Percentiles rank a stretch among this genome's conserved stretches.
Evolutionary conservation across 2,329 filamentous ascomycete genomes (phyloP).

Genomic region (Colletotrichum eleusines): DNA sequence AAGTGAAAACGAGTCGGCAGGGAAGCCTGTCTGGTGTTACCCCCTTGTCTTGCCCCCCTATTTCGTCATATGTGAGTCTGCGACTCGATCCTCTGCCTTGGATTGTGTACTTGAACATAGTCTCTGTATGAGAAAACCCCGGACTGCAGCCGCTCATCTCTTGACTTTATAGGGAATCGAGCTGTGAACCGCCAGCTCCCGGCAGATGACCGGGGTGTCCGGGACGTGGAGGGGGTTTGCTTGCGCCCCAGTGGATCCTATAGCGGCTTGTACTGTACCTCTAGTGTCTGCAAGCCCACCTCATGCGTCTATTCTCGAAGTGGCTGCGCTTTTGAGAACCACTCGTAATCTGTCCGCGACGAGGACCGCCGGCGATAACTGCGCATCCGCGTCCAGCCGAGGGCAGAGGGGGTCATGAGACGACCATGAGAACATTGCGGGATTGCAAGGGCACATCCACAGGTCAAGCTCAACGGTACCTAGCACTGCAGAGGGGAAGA

Average conservation of each 20-base stretch:
- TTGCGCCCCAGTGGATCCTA: not conserved
- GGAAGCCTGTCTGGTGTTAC: not conserved
- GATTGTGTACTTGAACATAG: not conserved
- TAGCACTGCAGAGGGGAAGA: constrained; percentile 22
- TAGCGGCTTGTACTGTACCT: constrained; percentile 3
- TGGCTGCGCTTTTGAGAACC: constrained; percentile 38
- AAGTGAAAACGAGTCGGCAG: not conserved
- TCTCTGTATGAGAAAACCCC: not conserved
- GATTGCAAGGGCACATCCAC: not conserved
- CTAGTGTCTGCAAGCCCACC: not conserved
- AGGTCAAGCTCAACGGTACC: constrained; percentile 16
- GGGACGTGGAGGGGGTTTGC: not conserved
- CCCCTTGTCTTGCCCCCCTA: not conserved
- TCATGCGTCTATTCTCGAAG: constrained; percentile 31
- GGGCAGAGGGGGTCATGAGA: not conserved
- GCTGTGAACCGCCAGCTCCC: not conserved
- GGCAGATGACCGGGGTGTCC: not conserved
- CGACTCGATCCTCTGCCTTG: not conserved
- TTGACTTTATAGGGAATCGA: not conserved
- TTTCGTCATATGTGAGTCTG: too few relatives aligned
- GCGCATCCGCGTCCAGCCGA: not conserved
- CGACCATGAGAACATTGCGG: not conserved
- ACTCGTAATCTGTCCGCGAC: constrained; percentile 16
- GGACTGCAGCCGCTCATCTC: not conserved
- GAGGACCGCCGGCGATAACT: constrained; percentile 1